phyloP scores from a whole-genome alignment of 352 stramenopile species.

The Pythium dissimile region DNA sequence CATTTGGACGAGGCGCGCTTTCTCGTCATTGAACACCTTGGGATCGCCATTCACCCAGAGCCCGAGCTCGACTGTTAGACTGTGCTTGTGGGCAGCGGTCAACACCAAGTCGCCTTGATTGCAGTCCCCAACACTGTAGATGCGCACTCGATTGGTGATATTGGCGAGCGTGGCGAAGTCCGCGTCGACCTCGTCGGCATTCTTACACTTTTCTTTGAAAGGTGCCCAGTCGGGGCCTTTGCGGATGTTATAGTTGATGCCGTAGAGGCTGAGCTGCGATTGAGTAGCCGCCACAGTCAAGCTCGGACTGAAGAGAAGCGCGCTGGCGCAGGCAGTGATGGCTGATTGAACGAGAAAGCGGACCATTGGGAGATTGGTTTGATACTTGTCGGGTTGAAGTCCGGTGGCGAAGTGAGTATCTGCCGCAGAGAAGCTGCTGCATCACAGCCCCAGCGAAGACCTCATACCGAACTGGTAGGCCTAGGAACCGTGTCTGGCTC shows the following conservation, averaged over 20 bases:
- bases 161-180: slow-evolving; percentile 21
- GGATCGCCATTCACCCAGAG: slow-evolving; percentile 55
- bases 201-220: slow-evolving; percentile 21
- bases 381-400: no score
- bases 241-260: slow-evolving; percentile 40
- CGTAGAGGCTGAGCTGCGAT: slow-evolving; percentile 14
- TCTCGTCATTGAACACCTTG: slow-evolving; percentile 39
- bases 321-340: background rate
- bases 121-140: slow-evolving; percentile 36
- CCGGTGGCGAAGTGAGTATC: no score
- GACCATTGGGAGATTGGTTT: no score
- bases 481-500: no score
- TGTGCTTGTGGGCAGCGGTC: slow-evolving; percentile 12
- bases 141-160: slow-evolving; percentile 25
- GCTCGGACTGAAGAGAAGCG: background rate
- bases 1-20: slow-evolving; percentile 31
- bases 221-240: slow-evolving; percentile 24
- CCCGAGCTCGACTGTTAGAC: slow-evolving; percentile 41
- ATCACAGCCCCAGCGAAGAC: no score
- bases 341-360: no score
- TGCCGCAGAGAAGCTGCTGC: no score
- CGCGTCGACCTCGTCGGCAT: slow-evolving; percentile 7
- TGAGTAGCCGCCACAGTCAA: background rate
- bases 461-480: no score
- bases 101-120: slow-evolving; percentile 27